Base-by-base conservation (phyloP, 345 rosid species). In the Eucalyptus curtisii region DNA sequence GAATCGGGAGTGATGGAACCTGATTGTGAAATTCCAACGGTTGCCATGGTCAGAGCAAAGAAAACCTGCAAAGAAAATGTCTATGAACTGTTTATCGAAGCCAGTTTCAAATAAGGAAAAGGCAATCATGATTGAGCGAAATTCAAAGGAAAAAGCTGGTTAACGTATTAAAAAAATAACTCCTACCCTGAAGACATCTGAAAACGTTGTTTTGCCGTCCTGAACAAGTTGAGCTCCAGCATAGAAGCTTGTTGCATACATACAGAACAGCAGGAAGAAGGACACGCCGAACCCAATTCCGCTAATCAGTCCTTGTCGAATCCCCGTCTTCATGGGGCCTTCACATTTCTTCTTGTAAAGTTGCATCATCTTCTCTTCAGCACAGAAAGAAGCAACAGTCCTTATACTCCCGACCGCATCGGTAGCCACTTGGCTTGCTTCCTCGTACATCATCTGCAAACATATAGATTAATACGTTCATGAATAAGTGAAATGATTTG, bases 371-470 rank as follows among this genome's bases (percentile, higher is more conserved):
- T 94, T 97, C 90, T 96, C 98, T 88, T 96, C 99, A 2, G 96
- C 97, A 88, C 97, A 94, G 90, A 94, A 97, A 22, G 99, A 97
- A 79, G 98, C 96, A 76, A 97, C 97, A 31, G 99, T 95, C 91
- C 99, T 94, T 88, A 96, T 95, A 86, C 97, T 95, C 84, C 98
- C 97, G 3, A 95, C 99, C 9, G 99, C 99, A 85, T 97, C 99
- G 17, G 91, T 93, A 10, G 99, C 99, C 45, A 97, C 97, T 93
- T 96, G 99, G 90, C 98, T 96, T 25, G 98, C 99, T 91, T 97
- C 97, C 93, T 96, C 99, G 25, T 97, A 97, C 98, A 93, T 95
- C 92, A 88, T 89, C 99, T 97, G 95, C 89, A 90, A 79, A 37
- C 47, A 87, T 80, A 44, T 48, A 49, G 48, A 47, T 25, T 37